phyloP scores from a whole-genome alignment of 1,139 yeast genomes.

The Yamadazyma aaseri region DNA sequence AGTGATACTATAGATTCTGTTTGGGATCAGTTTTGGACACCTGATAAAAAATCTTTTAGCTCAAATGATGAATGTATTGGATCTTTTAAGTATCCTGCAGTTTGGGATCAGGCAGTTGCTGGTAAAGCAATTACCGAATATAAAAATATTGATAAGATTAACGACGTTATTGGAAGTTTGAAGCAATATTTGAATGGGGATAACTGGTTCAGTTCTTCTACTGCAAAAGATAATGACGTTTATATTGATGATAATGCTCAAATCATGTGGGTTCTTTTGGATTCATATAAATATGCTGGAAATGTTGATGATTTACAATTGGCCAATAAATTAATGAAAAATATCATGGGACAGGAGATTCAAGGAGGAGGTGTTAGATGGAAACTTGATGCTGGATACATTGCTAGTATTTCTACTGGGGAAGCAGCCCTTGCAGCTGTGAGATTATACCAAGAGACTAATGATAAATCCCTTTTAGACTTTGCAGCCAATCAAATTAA shows the following conservation, averaged over 20 bases:
- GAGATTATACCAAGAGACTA: conserved; percentile 20
- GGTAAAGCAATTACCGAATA: conserved; percentile 18
- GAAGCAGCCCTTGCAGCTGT: conserved; percentile 37
- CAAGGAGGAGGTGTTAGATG: conserved; percentile 33
- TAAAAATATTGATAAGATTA: conserved; percentile 13
- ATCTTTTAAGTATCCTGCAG: conserved; percentile 16
- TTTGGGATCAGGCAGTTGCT: conserved; percentile 28
- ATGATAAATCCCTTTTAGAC: conserved; percentile 19
- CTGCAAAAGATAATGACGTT: conserved; percentile 26
- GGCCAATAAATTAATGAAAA: conserved; percentile 16
- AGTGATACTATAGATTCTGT: conserved; percentile 4
- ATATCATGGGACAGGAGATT: conserved; percentile 18
- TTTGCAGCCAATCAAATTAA: conserved; percentile 25
- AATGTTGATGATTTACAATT: conserved; percentile 15
- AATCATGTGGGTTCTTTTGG: conserved; percentile 30
- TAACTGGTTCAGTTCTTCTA: conserved; percentile 28
- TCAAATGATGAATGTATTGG: conserved; percentile 13
- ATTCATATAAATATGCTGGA: conserved; percentile 21
- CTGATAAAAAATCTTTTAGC: conserved; percentile 12
- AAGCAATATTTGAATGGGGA: conserved; percentile 14
- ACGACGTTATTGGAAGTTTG: conserved; percentile 11
- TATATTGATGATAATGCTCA: conserved; percentile 38
- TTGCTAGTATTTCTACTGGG: conserved; percentile 34
- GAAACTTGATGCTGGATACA: conserved; percentile 23
- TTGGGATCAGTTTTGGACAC: conserved; percentile 19